Base-by-base conservation (phyloP, 2,329 filamentous ascomycete genomes). In the Fusarium verticillioides region DNA sequence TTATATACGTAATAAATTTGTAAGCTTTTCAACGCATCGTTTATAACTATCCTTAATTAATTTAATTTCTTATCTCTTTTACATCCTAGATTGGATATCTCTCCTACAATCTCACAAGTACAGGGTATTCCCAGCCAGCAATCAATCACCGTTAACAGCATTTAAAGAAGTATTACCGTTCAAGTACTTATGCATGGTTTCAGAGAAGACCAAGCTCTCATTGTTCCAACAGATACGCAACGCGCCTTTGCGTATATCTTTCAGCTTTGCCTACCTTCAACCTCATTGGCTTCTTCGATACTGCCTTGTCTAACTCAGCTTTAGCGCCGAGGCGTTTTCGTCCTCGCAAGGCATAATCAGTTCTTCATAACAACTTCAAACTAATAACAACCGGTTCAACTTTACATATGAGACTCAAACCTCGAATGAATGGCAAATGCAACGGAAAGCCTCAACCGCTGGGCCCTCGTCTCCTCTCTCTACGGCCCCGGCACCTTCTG, bases 181-280 rank as follows among this genome's bases (percentile, higher is more conserved):
- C 8, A 21, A 30, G 10, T 47, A 21, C 7, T 23, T 23, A 13
- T 23, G 1, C 5, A 13, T n/a, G 5, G 9, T n/a, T 32, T 18
- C 3, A n/a, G 15, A 13, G 5, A 32, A 32, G 15, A 0, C 1
- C 3, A 23, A 32, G 10, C 3, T 49, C 28, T 23, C 7, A 23
- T 23, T 32, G 16, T 7, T n/a, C 4, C 0, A 21, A 4, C 5
- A 21, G 18, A 28, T 11, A 12, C 0, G 15, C 11, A 32, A 12
- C 1, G 4, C 15, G 46, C 19, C 5, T 30, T 30, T 49, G 13
- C 13, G 4, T 0, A 21, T 21, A 9, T 28, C 11, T 9, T 46
- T 28, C 43, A 21, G 44, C 26, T 49, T 50, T 23, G 2, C 28
- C 3, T 13, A 23, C 4, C 3, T 10, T 19, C 30, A 19, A 50